Base-by-base conservation (phyloP, 2,329 filamentous ascomycete genomes). In the Elsinoe arachidis region DNA sequence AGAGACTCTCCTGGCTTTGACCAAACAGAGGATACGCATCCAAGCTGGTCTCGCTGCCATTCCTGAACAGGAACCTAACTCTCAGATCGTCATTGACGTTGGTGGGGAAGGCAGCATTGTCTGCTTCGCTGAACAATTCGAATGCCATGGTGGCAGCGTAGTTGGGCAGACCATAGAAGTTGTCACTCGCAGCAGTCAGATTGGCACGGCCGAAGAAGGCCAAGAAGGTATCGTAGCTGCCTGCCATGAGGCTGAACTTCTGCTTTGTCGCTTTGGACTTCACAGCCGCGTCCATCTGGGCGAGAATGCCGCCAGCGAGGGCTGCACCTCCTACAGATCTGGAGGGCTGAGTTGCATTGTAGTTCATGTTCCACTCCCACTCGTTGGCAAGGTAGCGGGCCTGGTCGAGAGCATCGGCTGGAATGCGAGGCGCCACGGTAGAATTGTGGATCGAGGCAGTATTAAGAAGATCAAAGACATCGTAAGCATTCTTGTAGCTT, bases 91-190 rank as follows among this genome's bases (percentile, higher is more conserved):
- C 70, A 14, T 65, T 60, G 2, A 44, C 44, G n/a, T 65, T 61
- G 2, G 46, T 43, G 2, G 69, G 68, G 58, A 65, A 66, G 3
- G 58, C 63, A 5, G 69, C 63, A 2, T 68, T 64, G 0, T 77
- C 78, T 0, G 68, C 66, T 60, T 81, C 77, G 39, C 81, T 84
- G 64, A 83, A 79, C 19, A 79, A 79, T 76, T 96, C 91, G 69
- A 95, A 91, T 5, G 78, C 78, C 81, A 95, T 89, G 62, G 83
- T 83, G 2, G 85, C 86, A 4, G 90, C 90, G 66, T 96, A 96
- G 73, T 90, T 85, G n/a, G 86, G 83, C 11, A 96, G 76, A 56
- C 87, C 87, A 59, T 75, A 83, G 75, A 96, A 95, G 69, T 87
- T 74, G 1, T 72, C 63, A 59, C 77, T 80, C 1, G 73, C 78